Conservation (phyloP, 345 rosid species). For the Linum lewisii region DNA sequence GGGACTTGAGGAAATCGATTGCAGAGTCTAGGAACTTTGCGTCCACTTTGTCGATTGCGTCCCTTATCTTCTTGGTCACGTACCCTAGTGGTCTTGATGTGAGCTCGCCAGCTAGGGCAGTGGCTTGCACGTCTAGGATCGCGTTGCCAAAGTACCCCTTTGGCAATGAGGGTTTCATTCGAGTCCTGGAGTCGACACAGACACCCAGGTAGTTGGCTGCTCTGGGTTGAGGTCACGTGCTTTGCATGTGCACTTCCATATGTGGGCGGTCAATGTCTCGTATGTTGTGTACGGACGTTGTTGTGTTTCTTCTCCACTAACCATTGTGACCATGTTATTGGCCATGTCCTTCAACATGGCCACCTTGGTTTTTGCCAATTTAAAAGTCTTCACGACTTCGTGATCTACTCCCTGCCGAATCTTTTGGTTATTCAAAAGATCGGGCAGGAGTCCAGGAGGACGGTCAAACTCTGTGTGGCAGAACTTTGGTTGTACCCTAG, state of each 20-base stretch:
- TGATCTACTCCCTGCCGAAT: constrained; percentile 25
- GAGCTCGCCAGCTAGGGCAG: constrained; percentile 27
- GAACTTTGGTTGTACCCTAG: constrained; percentile 2
- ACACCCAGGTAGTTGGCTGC: constrained; percentile 44
- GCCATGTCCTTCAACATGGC: constrained; percentile 36
- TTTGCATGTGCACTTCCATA: constrained; percentile 33
- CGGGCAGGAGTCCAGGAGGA: constrained; percentile 32
- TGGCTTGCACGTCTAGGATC: constrained; percentile 30
- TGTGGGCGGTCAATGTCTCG: constrained; percentile 29
- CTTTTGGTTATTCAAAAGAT: constrained; percentile 17
- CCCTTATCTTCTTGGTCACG: constrained; percentile 30
- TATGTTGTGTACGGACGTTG: constrained; percentile 32
- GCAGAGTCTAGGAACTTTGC: constrained; percentile 28
- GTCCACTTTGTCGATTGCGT: constrained; percentile 34
- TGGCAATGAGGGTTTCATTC: constrained; percentile 31
- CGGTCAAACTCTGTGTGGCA: constrained; percentile 32
- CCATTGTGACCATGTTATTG: constrained; percentile 14
- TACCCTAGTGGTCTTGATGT: constrained; percentile 33
- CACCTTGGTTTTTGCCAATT: constrained; percentile 16
- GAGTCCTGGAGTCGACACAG: constrained; percentile 33
- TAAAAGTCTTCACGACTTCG: constrained; percentile 11
- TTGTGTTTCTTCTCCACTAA: background rate
- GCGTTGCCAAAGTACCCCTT: constrained; percentile 37
- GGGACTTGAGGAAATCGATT: constrained; percentile 33
- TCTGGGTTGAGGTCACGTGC: constrained; percentile 25